These are phyloP conservation scores for Heliamphora pulchella DNA, from an alignment of 179 eudicot species.

Conservation along the genomic window DNA sequence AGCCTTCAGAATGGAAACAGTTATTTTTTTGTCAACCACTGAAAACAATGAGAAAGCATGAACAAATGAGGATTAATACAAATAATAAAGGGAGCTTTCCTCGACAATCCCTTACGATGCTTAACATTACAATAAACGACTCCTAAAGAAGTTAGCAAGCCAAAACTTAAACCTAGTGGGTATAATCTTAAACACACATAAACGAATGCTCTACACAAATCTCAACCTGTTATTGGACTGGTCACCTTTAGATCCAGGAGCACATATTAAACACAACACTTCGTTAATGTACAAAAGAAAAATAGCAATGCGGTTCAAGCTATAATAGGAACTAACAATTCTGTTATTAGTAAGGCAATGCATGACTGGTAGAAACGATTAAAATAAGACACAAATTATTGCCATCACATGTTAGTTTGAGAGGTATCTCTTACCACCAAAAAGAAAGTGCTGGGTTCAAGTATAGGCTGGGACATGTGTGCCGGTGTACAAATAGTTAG, in stretches of 20 bases:
- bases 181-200: neutral
- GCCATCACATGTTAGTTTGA: no score
- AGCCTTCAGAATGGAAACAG: neutral
- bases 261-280: neutral
- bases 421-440: no score
- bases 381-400: no score
- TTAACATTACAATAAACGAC: neutral
- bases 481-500: neutral
- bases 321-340: neutral
- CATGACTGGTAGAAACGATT: neutral
- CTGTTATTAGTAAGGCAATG: neutral
- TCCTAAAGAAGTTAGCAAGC: neutral
- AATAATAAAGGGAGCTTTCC: neutral
- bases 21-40: neutral
- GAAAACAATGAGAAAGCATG: neutral
- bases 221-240: neutral
- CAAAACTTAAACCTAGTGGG: neutral
- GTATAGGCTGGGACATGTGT: neutral
- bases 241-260: neutral
- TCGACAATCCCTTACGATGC: neutral
- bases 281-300: neutral
- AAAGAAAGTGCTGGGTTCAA: no score
- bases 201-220: neutral
- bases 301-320: neutral
- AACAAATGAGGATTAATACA: neutral